Percentiles rank a stretch among this genome's conserved stretches.
These are phyloP conservation scores for Laguncularia racemosa DNA, from an alignment of 345 rosid species.

Conservation along the genomic window DNA sequence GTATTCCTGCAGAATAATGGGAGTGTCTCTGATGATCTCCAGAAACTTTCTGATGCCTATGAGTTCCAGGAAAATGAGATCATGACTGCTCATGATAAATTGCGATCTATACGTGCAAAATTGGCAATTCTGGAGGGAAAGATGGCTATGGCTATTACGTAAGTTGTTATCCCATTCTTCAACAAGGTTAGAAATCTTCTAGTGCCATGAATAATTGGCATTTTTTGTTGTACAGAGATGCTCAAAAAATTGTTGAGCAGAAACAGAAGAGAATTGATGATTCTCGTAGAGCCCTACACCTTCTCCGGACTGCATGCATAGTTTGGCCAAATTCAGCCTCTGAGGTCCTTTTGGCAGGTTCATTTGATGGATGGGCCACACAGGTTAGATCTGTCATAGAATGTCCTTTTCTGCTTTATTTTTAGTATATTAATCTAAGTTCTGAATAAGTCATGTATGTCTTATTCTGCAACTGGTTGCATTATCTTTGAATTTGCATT, in stretches of 20 bases:
- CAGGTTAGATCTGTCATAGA: constrained; percentile 41
- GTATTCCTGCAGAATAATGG: constrained; percentile 25
- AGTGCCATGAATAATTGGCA: constrained; percentile 3
- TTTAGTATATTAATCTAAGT: too few species aligned
- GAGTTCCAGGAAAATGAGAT: constrained; percentile 84
- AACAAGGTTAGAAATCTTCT: constrained; percentile 3
- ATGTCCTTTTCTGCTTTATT: too few species aligned
- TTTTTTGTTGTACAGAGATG: constrained; percentile 35
- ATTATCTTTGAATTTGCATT: background rate
- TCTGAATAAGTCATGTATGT: too few species aligned
- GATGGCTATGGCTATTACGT: constrained; percentile 78
- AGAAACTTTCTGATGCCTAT: constrained; percentile 65
- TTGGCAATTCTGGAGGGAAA: constrained; percentile 83
- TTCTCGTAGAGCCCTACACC: constrained; percentile 50
- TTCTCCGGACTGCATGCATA: constrained; percentile 59
- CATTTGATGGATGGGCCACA: constrained; percentile 90
- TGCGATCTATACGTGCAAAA: constrained; percentile 80
- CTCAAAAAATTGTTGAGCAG: constrained; percentile 61
- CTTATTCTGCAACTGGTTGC: background rate
- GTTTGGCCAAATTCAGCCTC: constrained; percentile 85
- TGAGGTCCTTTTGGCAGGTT: constrained; percentile 78
- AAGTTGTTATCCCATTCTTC: constrained; percentile 12
- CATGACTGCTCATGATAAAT: constrained; percentile 49
- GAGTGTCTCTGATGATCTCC: constrained; percentile 27
- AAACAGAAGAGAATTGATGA: constrained; percentile 67